Base-by-base conservation (phyloP, 2,329 filamentous ascomycete genomes). In the Orbilia brochopaga region DNA sequence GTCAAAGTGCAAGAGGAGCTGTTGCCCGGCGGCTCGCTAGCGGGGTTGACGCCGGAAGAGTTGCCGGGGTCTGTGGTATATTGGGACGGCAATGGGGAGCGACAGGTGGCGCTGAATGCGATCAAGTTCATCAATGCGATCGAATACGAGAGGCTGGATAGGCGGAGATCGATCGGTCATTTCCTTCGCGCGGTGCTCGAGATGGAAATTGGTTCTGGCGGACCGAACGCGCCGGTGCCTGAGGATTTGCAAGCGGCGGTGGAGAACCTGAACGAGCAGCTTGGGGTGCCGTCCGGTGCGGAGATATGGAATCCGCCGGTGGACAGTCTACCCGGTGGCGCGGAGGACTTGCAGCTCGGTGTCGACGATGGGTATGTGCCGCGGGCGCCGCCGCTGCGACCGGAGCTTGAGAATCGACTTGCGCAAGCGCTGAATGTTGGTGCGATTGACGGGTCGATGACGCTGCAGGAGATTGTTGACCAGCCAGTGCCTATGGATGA, bases 71-170 rank as follows among this genome's bases (percentile, higher is more conserved):
- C 53, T 5, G 13, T 69, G 1, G 17, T 69, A 27, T 30, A 56
- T 24, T 69, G 64, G 64, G 50, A 61, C n/a, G 6, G 23, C 10
- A 6, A 40, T 2, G 50, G 56, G 1, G 10, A 23, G 2, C 30
- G 50, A 21, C 30, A 23, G 30, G 17, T 61, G 2, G 27, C 17
- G 8, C 7, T 2, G 1, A 19, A 61, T 15, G 64, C 48, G 32
- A 42, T 61, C n/a, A 61, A 52, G 24, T 69, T 48, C 40, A 30
- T 56, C 19, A 57, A 69, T 21, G 56, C 15, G 10, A 42, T 51
- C 1, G 10, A 42, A 10, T 69, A 69, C 42, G 64, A 69, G 15
- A 30, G 40, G 4, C 23, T 69, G 4, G 17, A 13, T 2, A 8
- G 5, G 0, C 30, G 48, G 40, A 35, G 52, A 19, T 17, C 40